Evolutionary conservation across 108 stramenopile species (phyloP).

Genomic region (Cyclotella choctawhatcheeana): DNA sequence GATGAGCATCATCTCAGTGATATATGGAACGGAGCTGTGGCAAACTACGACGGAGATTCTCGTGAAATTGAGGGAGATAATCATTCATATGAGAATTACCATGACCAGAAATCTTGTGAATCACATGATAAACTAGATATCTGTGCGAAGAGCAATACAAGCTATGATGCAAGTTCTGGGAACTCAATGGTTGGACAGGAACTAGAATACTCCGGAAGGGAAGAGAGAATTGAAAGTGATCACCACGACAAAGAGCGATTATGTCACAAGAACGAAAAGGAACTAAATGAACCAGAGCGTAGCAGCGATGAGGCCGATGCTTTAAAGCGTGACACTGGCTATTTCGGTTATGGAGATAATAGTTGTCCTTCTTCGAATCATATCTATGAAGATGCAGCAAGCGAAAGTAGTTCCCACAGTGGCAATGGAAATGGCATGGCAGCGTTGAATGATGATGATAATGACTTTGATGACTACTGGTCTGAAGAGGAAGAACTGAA

Average conservation of each 20-base stretch:
- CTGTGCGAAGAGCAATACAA: too few relatives aligned
- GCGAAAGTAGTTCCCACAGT: constrained; percentile 11
- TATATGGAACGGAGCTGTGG: neutral
- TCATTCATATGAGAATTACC: neutral
- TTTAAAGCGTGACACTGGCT: neutral
- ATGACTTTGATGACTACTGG: constrained; percentile 1
- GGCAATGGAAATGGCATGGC: too few relatives aligned
- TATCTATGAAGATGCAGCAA: constrained; percentile 12
- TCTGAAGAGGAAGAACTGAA: constrained; percentile 20
- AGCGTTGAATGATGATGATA: constrained; percentile 25
- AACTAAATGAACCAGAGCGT: neutral
- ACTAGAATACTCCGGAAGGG: neutral
- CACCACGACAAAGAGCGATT: neutral
- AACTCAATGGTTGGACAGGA: neutral
- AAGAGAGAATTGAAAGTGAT: neutral
- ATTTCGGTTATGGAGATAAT: neutral
- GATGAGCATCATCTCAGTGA: neutral
- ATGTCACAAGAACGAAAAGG: neutral
- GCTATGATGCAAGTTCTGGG: too few relatives aligned
- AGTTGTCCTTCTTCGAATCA: constrained; percentile 7
- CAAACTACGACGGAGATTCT: neutral
- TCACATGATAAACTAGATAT: neutral
- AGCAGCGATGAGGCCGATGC: constrained; percentile 11
- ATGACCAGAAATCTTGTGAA: neutral
- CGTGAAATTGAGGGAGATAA: neutral